Conservation (phyloP, 495 filamentous ascomycete species). For the Penicillium steckii region DNA sequence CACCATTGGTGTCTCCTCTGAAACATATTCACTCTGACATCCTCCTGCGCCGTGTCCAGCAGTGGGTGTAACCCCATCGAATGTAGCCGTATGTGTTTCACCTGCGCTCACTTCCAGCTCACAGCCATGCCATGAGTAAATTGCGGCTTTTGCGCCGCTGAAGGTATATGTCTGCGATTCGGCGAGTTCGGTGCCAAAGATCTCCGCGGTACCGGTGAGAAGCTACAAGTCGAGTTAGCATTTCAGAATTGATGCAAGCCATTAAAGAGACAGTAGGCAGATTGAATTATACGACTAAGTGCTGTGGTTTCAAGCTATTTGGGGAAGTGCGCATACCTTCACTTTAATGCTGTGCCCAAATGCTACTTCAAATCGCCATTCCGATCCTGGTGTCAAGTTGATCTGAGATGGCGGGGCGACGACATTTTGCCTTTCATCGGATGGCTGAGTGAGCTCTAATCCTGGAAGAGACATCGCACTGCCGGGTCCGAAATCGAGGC, state of each 20-base stretch:
- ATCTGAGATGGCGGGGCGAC: slow-evolving; percentile 45
- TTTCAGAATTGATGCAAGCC: neutral
- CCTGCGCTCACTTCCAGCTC: slow-evolving; percentile 68
- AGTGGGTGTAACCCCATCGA: slow-evolving; percentile 21
- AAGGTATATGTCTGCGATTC: slow-evolving; percentile 79
- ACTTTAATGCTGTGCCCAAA: slow-evolving; percentile 61
- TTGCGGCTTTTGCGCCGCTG: slow-evolving; percentile 75
- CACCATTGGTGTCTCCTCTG: slow-evolving; percentile 82
- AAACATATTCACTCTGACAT: slow-evolving; percentile 68
- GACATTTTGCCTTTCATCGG: slow-evolving; percentile 38
- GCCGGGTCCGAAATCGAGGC: neutral
- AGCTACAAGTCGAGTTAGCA: slow-evolving; percentile 49
- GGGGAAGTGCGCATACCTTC: slow-evolving; percentile 44
- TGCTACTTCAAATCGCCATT: slow-evolving; percentile 92
- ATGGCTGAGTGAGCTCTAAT: slow-evolving; percentile 44
- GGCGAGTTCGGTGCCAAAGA: slow-evolving; percentile 94
- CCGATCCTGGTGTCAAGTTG: slow-evolving; percentile 50
- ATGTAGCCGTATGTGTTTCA: slow-evolving; percentile 25
- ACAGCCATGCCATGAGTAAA: slow-evolving; percentile 91
- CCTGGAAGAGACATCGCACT: slow-evolving; percentile 49
- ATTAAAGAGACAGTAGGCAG: neutral
- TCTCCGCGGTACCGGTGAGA: slow-evolving; percentile 79
- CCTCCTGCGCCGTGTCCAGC: slow-evolving; percentile 46
- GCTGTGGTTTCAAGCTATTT: neutral
- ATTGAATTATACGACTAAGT: too few relatives aligned